These are phyloP conservation scores for Tinospora cordifolia DNA, from an alignment of 164 flowering plant genomes.

Conservation along the genomic window DNA sequence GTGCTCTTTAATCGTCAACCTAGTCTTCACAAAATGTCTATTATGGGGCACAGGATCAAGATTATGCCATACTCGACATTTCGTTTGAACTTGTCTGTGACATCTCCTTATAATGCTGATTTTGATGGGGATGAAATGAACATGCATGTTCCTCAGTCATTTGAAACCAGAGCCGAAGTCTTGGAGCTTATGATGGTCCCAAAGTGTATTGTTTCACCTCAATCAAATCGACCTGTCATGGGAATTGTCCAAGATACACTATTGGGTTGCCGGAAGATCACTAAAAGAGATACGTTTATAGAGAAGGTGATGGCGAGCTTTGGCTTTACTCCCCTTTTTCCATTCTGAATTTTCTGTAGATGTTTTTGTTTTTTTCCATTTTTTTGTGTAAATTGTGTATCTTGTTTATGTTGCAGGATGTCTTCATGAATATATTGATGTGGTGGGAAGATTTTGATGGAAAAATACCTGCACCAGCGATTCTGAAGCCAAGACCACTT, in stretches of 20 bases:
- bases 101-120: slow-evolving; percentile 99
- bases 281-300: slow-evolving; percentile 93
- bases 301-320: slow-evolving; percentile 54
- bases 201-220: slow-evolving; percentile 97
- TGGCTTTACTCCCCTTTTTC: neutral
- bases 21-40: slow-evolving; percentile 98
- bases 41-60: slow-evolving; percentile 97
- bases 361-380: neutral
- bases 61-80: slow-evolving; percentile 99
- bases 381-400: neutral
- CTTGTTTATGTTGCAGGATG: slow-evolving; percentile 53
- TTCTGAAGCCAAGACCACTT: slow-evolving; percentile 88
- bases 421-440: slow-evolving; percentile 94
- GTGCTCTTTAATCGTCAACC: slow-evolving; percentile 97
- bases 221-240: slow-evolving; percentile 94
- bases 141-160: slow-evolving; percentile 99
- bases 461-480: slow-evolving; percentile 89
- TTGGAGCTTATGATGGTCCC: slow-evolving; percentile 99
- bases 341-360: neutral
- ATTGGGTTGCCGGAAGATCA: slow-evolving; percentile 89
- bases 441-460: slow-evolving; percentile 99
- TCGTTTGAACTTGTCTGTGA: slow-evolving; percentile 87
- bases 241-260: slow-evolving; percentile 99
- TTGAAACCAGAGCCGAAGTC: slow-evolving; percentile 98
- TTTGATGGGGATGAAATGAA: slow-evolving; percentile 99